phyloP scores from a whole-genome alignment of 305 asterid genomes.

The Ruellia speciosa region DNA sequence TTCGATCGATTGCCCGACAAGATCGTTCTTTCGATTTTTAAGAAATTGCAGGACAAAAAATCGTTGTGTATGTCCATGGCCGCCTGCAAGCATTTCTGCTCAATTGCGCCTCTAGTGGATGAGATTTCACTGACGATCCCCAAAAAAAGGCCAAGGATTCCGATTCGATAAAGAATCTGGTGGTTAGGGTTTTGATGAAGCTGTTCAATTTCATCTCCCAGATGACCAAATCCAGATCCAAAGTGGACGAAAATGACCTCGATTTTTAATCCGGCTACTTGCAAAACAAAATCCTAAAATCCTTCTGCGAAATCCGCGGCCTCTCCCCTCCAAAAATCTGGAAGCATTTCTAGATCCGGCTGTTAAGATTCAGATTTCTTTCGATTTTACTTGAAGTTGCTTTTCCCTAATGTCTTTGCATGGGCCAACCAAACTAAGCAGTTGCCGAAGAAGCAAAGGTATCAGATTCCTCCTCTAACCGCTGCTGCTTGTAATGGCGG shows the following conservation, averaged over 20 bases:
- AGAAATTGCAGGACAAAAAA: conserved; percentile 43
- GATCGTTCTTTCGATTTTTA: conserved; percentile 36
- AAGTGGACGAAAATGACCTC: conserved; percentile 25
- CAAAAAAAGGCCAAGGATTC: conserved; percentile 21
- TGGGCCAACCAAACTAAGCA: too few relatives aligned
- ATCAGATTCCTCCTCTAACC: too few relatives aligned
- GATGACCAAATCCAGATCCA: conserved; percentile 31
- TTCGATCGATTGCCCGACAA: conserved; percentile 57
- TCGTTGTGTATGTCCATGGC: conserved; percentile 45
- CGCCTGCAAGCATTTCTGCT: conserved; percentile 45
- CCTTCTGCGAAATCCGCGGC: conserved; percentile 32
- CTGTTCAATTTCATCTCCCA: conserved; percentile 35
- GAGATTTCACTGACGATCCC: conserved; percentile 33
- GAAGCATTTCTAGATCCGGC: too few relatives aligned
- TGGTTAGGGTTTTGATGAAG: conserved; percentile 26
- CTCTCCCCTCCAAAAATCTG: conserved; percentile 30
- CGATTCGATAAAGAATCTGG: conserved; percentile 16
- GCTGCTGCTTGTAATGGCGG: too few relatives aligned
- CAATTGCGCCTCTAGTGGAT: conserved; percentile 40
- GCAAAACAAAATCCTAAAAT: conserved; percentile 32
- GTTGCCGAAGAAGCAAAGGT: too few relatives aligned
- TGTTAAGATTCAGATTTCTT: too few relatives aligned
- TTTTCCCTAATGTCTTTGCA: too few relatives aligned
- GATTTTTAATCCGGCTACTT: conserved; percentile 26
- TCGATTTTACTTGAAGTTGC: too few relatives aligned